Percentiles rank a stretch among this genome's conserved stretches.
These are phyloP conservation scores for Fusarium sp. DNA, from an alignment of 2,329 filamentous ascomycete species.

Conservation along the genomic window DNA sequence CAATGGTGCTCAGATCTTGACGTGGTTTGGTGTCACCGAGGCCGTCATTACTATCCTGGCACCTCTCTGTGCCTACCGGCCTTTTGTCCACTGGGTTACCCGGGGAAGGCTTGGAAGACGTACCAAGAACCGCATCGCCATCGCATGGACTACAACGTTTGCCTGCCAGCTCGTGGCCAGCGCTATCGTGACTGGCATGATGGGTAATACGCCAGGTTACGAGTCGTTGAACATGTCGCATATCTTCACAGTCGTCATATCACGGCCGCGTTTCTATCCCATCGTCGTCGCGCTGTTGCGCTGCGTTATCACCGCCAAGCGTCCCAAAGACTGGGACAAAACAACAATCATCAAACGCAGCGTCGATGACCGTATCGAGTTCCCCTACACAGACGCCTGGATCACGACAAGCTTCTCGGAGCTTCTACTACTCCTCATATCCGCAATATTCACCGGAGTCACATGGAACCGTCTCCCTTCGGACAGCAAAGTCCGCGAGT, in stretches of 20 bases:
- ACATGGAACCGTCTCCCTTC: constrained; percentile 41
- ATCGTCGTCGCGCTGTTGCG: constrained; percentile 39
- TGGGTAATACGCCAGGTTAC: constrained; percentile 41
- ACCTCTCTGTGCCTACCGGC: constrained; percentile 34
- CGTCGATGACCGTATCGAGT: constrained; percentile 42
- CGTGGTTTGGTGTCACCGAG: constrained; percentile 41
- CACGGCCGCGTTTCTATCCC: constrained; percentile 40
- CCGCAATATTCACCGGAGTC: constrained; percentile 42
- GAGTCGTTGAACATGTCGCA: constrained; percentile 40
- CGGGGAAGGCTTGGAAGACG: constrained; percentile 34
- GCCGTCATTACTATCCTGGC: constrained; percentile 29
- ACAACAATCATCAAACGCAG: constrained; percentile 33
- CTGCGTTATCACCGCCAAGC: constrained; percentile 27
- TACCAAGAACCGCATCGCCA: constrained; percentile 8
- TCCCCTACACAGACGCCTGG: constrained; percentile 43
- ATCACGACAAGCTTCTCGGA: constrained; percentile 39
- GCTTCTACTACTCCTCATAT: constrained; percentile 35
- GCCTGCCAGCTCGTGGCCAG: constrained; percentile 38
- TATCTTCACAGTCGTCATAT: constrained; percentile 42
- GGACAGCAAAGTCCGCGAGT: constrained; percentile 21
- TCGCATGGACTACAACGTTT: constrained; percentile 37
- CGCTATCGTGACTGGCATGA: constrained; percentile 38
- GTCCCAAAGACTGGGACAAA: constrained; percentile 34
- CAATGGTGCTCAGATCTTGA: constrained; percentile 21
- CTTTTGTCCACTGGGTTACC: constrained; percentile 35